Base-by-base conservation (phyloP, 2,329 filamentous ascomycete species). In the Hypoxylon sp. region DNA sequence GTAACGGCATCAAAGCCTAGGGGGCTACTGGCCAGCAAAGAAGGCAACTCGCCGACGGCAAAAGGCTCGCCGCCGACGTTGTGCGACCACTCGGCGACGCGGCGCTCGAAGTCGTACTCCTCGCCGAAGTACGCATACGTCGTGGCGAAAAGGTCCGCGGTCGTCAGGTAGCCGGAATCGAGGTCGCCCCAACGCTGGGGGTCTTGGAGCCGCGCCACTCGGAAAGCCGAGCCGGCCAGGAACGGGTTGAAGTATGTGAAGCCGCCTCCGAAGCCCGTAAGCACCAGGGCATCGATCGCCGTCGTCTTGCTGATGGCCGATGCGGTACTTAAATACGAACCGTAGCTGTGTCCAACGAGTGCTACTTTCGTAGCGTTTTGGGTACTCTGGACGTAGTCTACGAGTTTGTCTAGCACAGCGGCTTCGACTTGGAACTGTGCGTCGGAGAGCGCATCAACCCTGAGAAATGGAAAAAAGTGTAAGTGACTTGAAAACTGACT, bases 381-480 rank as follows among this genome's bases (percentile, higher is more conserved):
- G 7, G 62, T 30, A 34, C 59, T 39, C n/a, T 68, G 70, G 24
- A 67, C 72, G 39, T 75, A 72, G 28, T 59, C 54, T 28, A 73
- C 57, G 28, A 75, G 70, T 13, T 67, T 68, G 62, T 72, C 69
- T 10, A 75, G 68, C 4, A 75, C 73, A 13, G 72, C 68, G 1
- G 68, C 68, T 59, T 75, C 67, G n/a, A 75, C 73, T 67, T 74
- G 73, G 51, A 74, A 75, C n/a, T 75, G 73, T 6, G 73, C 72
- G 39, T 75, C 73, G 1, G 53, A 57, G 8, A 70, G 50, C 2
- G 73, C 55, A 51, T 71, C 46, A 15, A 75, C 44, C 30, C 73
- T 74, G 24, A 2, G 20, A 0, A 10, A 22, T 1, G 1, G 13
- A n/a, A 30, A 11, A 2, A 13, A 13, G 39, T 37, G 15, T 49